Percentiles rank a stretch among this genome's conserved stretches.
Evolutionary conservation across 805 yeast genomes (phyloP).

Genomic region (Ogataea paradorogensis): DNA sequence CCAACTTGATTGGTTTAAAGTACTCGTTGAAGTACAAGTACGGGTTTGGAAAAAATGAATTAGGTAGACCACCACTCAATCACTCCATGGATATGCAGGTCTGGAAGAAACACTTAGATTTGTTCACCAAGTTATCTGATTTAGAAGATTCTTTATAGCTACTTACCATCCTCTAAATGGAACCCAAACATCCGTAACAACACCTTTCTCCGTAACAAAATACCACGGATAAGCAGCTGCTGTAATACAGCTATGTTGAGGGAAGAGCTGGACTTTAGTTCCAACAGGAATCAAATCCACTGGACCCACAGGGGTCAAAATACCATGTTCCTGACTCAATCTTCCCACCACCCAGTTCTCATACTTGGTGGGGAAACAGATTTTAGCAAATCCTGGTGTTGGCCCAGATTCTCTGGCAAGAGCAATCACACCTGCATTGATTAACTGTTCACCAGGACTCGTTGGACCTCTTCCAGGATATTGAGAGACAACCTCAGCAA

Average conservation of each 20-base stretch:
- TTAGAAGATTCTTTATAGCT: conserved; percentile 17
- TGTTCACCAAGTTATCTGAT: conserved; percentile 11
- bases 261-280: conserved; percentile 51
- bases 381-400: conserved; percentile 56
- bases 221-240: conserved; percentile 60
- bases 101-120: conserved; percentile 28
- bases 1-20: conserved; percentile 33
- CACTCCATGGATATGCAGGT: conserved; percentile 31
- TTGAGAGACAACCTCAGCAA: conserved; percentile 57
- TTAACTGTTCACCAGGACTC: conserved; percentile 56
- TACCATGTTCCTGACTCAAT: conserved; percentile 79
- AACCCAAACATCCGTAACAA: conserved; percentile 60
- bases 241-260: conserved; percentile 74
- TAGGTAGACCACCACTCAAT: conserved; percentile 47
- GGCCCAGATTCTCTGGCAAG: conserved; percentile 64
- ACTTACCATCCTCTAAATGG: conserved; percentile 56
- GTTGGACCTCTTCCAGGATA: conserved; percentile 55
- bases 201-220: conserved; percentile 49
- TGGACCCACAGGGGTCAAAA: conserved; percentile 47
- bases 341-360: conserved; percentile 64
- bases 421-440: conserved; percentile 73
- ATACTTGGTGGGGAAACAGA: conserved; percentile 36
- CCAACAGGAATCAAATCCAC: conserved; percentile 48
- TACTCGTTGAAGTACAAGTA: conserved; percentile 24
- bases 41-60: conserved; percentile 29